These are phyloP conservation scores for Pseudocercospora musae DNA, from an alignment of 2,329 filamentous ascomycete genomes.

Conservation along the genomic window DNA sequence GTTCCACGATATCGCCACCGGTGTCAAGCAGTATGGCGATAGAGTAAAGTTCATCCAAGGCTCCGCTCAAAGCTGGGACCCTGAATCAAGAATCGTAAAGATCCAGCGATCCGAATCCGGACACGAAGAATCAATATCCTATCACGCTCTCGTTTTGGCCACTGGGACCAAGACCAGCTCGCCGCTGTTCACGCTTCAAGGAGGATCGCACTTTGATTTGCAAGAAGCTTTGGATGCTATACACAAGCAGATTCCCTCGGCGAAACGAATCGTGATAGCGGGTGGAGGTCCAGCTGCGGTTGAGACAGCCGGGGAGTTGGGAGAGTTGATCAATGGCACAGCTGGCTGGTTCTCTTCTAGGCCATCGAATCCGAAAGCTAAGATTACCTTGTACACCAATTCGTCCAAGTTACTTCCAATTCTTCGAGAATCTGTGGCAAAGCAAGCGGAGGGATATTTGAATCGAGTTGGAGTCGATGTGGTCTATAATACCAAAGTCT, in stretches of 20 bases:
- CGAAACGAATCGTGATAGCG: constrained; percentile 32
- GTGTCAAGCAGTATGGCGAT: constrained; percentile 47
- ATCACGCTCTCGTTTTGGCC: constrained; percentile 53
- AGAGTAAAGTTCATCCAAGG: constrained; percentile 49
- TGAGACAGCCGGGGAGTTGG: constrained; percentile 36
- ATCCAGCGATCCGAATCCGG: constrained; percentile 34
- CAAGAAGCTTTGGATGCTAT: constrained; percentile 25
- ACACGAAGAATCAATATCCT: constrained; percentile 37
- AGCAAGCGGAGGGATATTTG: constrained; percentile 56
- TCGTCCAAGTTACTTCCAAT: constrained; percentile 38
- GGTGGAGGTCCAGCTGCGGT: constrained; percentile 35
- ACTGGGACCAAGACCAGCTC: constrained; percentile 48
- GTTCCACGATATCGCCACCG: constrained; percentile 45
- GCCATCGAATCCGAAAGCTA: constrained; percentile 36
- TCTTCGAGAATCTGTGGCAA: constrained; percentile 39
- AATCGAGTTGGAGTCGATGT: constrained; percentile 75
- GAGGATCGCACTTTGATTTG: constrained; percentile 25
- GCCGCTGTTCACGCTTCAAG: constrained; percentile 41
- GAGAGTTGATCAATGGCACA: constrained; percentile 38
- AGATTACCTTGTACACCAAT: constrained; percentile 45
- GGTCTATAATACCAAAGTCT: constrained; percentile 67
- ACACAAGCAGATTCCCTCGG: constrained; percentile 16
- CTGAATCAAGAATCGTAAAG: constrained; percentile 40
- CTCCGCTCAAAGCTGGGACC: constrained; percentile 46
- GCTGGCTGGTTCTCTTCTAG: constrained; percentile 38